A percentile compares a stretch with the other conserved stretches of the same genome.
These are phyloP conservation scores for Tardiomyces blankii DNA, from an alignment of 1,139 yeast genomes.

Conservation along the genomic window DNA sequence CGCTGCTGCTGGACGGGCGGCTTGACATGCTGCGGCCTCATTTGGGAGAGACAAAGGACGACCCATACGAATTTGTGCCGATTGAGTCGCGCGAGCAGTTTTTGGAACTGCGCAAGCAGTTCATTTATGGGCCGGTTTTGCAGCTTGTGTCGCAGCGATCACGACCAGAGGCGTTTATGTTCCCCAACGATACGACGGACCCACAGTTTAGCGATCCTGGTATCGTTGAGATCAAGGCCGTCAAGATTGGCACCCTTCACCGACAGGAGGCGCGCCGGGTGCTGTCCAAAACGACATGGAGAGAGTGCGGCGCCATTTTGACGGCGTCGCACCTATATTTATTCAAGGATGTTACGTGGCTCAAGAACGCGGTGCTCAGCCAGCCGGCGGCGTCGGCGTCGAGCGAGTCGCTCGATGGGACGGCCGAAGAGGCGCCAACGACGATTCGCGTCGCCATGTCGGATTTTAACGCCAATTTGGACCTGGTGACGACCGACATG, in stretches of 20 bases:
- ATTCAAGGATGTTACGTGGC: constrained; percentile 31
- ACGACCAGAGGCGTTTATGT: constrained; percentile 25
- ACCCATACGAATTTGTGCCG: constrained; percentile 20
- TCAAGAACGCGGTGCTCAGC: constrained; percentile 17
- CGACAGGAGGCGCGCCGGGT: constrained; percentile 27
- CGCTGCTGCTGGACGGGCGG: constrained; percentile 26
- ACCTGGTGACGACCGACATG: constrained; percentile 26
- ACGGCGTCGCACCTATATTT: constrained; percentile 32
- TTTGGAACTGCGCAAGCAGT: constrained; percentile 19
- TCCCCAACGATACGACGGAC: constrained; percentile 2
- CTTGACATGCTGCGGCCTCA: constrained; percentile 27
- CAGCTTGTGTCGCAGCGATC: constrained; percentile 28
- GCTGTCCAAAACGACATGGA: constrained; percentile 25
- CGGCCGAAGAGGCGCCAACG: constrained; percentile 1
- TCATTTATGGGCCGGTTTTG: constrained; percentile 24
- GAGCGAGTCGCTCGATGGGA: not conserved
- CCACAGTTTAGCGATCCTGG: constrained; percentile 25
- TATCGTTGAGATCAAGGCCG: constrained; percentile 28
- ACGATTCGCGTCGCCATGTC: constrained; percentile 27
- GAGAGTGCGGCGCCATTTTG: constrained; percentile 33
- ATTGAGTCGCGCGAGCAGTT: constrained; percentile 18
- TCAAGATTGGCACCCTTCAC: constrained; percentile 29
- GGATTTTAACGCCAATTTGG: constrained; percentile 28
- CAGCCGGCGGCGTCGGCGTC: not conserved
- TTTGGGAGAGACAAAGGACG: constrained; percentile 17